Percentiles rank a stretch among this genome's conserved stretches.
Conservation (phyloP, 768 basidiomycete species). For the Leccinum disarticulatum region DNA sequence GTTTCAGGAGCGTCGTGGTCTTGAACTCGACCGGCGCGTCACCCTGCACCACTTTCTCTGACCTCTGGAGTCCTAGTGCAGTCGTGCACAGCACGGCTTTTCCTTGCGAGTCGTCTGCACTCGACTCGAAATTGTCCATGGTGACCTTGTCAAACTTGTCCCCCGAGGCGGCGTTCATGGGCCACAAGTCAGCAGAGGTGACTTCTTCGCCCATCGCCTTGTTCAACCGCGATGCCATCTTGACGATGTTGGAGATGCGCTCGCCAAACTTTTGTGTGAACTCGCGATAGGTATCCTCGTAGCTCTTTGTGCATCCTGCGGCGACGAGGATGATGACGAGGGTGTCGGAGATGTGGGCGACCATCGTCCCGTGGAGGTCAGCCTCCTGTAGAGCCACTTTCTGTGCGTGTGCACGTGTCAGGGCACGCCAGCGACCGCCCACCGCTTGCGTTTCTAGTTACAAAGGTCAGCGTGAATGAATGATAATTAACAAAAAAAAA, state of each 20-base stretch:
- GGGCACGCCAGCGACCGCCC: constrained; percentile 55
- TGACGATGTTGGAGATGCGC: constrained; percentile 35
- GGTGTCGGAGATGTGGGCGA: constrained; percentile 45
- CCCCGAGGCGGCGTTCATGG: constrained; percentile 45
- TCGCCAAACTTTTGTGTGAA: constrained; percentile 37
- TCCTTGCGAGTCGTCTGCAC: constrained; percentile 9
- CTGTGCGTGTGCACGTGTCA: constrained; percentile 49
- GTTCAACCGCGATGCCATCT: constrained; percentile 32
- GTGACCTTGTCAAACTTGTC: constrained; percentile 37
- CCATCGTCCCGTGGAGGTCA: constrained; percentile 36
- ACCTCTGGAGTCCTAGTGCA: constrained; percentile 49
- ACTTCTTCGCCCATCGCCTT: constrained; percentile 60
- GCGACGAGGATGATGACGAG: constrained; percentile 43
- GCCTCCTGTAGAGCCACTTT: constrained; percentile 32
- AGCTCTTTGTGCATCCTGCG: constrained; percentile 37
- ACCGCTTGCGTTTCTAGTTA: constrained; percentile 48
- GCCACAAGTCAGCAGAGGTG: constrained; percentile 56
- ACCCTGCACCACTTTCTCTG: constrained; percentile 37
- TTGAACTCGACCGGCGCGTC: constrained; percentile 45
- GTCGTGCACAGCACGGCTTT: constrained; percentile 52
- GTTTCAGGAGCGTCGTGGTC: constrained; percentile 48
- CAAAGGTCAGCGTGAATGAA: not conserved
- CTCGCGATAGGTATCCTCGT: constrained; percentile 31
- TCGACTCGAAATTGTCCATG: constrained; percentile 49
- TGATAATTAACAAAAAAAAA: not conserved